Evolutionary conservation across 179 eudicot genomes (phyloP).

Genomic region (Actinidia arguta): DNA sequence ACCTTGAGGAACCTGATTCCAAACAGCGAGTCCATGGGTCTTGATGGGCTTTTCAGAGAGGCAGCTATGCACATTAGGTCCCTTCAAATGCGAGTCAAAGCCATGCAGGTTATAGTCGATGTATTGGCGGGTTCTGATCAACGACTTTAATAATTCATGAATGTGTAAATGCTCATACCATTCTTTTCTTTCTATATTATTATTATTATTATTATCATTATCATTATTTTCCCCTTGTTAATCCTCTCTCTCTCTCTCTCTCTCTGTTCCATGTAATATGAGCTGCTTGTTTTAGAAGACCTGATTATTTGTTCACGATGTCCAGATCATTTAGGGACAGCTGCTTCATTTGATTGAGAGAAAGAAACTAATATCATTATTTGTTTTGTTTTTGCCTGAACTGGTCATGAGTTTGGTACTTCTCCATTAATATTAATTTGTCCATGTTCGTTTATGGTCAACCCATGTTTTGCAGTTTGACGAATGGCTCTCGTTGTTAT

Average conservation of each 20-base stretch:
- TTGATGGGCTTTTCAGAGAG: constrained; percentile 66
- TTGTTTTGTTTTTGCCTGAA: background rate
- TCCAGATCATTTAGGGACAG: background rate
- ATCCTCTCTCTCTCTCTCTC: background rate
- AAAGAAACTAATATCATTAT: background rate
- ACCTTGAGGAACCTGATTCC: constrained; percentile 67
- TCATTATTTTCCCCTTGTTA: background rate
- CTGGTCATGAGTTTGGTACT: background rate
- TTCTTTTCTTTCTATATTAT: background rate
- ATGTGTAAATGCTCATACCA: background rate
- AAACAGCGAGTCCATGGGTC: constrained; percentile 30
- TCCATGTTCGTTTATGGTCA: background rate
- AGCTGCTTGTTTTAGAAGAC: background rate
- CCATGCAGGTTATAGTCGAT: constrained; percentile 75
- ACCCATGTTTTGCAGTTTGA: background rate
- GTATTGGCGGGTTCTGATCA: constrained; percentile 42
- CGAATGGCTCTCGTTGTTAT: no score
- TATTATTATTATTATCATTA: no score
- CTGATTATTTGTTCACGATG: no score
- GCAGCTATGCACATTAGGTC: constrained; percentile 75
- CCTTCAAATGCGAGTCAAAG: constrained; percentile 68
- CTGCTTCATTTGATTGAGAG: background rate
- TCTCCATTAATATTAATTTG: background rate
- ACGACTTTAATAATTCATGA: constrained; percentile 2
- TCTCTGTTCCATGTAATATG: background rate